Evolutionary conservation across 176 grass and related monocot genomes (phyloP), one percentile per base, ranked within the genome.

Genomic region (Carex parvula): DNA sequence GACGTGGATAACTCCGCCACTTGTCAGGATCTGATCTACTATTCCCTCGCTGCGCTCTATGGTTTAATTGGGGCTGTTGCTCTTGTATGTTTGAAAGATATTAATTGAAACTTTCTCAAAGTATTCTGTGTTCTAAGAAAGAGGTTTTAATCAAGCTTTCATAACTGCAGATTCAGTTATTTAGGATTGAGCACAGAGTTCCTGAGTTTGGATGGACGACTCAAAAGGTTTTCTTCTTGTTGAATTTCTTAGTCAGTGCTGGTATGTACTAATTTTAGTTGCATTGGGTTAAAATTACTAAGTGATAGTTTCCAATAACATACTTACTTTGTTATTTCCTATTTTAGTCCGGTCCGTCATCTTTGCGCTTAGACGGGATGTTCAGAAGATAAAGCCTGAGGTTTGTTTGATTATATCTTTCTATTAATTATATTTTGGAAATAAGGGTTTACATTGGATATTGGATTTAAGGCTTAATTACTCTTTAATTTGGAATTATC

Each of bases 141-240:
- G 44, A n/a, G 8, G 1, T 21, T 71, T 82, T 80, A 70, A 63
- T 74, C n/a, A 24, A 37, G 21, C 42, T 84, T 79, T 70, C 9
- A 35, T 14, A 17, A 58, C 5, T 85, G 37, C 86, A 95, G 93
- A 80, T 92, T 80, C 96, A 99, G 84, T 88, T 99, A 63, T 86
- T 89, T 42, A 89, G 93, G 83, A 93, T 99, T 85, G 89, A 95
- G 60, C 48, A 57, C 53, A 99, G 93, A 81, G 96, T 99, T 76
- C 96, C 93, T 30, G 89, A 95, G 84, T 95, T 89, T 89, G 96
- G 96, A 82, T 99, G 96, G 96, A 99, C 93, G 37, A 95, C 90
- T 24, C 96, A 99, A 77, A 95, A 99, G 87, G 79, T 93, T 77
- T 99, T 99, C 86, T 92, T 93, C 60, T 87, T 95, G 58, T 85